Evolutionary conservation across 1,139 yeast species (phyloP).

Genomic region (Scheffersomyces illinoinensis): DNA sequence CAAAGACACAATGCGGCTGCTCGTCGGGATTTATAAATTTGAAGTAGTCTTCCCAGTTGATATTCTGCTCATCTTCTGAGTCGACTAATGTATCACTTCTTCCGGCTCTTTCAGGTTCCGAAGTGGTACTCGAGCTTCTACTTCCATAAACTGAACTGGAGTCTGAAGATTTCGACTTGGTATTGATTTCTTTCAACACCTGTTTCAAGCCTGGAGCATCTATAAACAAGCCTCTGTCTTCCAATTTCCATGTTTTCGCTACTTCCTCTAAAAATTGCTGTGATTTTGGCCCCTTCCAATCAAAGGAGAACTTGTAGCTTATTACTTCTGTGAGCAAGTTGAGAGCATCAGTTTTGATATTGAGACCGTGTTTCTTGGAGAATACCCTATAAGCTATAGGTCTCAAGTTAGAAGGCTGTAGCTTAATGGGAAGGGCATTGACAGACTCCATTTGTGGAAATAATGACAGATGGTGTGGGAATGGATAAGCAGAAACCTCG

Average conservation of each 20-base stretch:
- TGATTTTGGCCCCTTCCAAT: slow-evolving; percentile 77
- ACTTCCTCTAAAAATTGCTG: slow-evolving; percentile 74
- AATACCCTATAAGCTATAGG: slow-evolving; percentile 89
- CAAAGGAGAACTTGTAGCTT: slow-evolving; percentile 76
- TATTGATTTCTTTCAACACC: slow-evolving; percentile 58
- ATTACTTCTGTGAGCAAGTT: slow-evolving; percentile 68
- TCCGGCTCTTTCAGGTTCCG: slow-evolving; percentile 17
- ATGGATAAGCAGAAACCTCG: neutral
- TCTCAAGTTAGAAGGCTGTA: slow-evolving; percentile 79
- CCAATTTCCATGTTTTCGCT: slow-evolving; percentile 83
- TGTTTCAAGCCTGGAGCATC: slow-evolving; percentile 71
- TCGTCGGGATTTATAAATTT: slow-evolving; percentile 61
- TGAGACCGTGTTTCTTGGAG: slow-evolving; percentile 90
- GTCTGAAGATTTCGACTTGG: slow-evolving; percentile 1
- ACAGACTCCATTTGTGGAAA: slow-evolving; percentile 5
- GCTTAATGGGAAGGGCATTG: slow-evolving; percentile 59
- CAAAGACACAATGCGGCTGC: slow-evolving; percentile 69
- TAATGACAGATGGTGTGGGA: neutral
- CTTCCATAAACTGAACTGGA: slow-evolving; percentile 3
- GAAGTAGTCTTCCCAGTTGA: slow-evolving; percentile 76
- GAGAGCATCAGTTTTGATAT: slow-evolving; percentile 84
- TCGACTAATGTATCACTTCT: slow-evolving; percentile 32
- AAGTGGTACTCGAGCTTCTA: slow-evolving; percentile 2
- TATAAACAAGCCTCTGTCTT: slow-evolving; percentile 81
- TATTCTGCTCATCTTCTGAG: slow-evolving; percentile 19